Conservation (phyloP, 768 basidiomycete genomes). For the Auricularia heimuer region DNA sequence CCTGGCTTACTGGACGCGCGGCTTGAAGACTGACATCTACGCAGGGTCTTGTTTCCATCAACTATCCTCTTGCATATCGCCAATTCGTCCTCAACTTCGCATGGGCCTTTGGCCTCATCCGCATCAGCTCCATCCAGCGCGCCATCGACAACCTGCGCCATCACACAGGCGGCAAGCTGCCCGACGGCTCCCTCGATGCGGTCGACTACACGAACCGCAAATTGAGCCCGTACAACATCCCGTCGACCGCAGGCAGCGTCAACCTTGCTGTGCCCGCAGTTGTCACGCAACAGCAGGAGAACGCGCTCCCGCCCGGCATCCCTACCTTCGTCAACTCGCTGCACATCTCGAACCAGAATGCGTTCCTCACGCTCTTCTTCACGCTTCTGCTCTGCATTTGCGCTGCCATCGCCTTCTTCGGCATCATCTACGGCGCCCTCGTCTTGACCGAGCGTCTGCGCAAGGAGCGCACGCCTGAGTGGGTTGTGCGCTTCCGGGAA, state of each 20-base stretch:
- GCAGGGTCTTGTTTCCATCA: constrained; percentile 57
- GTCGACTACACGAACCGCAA: constrained; percentile 73
- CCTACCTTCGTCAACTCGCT: constrained; percentile 73
- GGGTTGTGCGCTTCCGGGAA: not conserved
- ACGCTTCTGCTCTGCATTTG: constrained; percentile 57
- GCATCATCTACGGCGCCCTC: constrained; percentile 39
- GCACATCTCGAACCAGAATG: constrained; percentile 75
- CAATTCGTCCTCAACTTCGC: constrained; percentile 79
- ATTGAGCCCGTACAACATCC: constrained; percentile 64
- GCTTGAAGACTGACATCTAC: not conserved
- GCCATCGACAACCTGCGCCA: constrained; percentile 78
- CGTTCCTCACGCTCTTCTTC: constrained; percentile 84
- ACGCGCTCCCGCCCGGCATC: constrained; percentile 68
- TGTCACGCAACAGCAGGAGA: constrained; percentile 51
- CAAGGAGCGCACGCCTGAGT: not conserved
- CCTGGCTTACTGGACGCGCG: not conserved
- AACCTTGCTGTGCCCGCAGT: constrained; percentile 17
- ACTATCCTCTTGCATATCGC: constrained; percentile 79
- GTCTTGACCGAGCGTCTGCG: constrained; percentile 14
- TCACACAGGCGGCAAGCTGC: constrained; percentile 67
- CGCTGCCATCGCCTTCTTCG: constrained; percentile 43
- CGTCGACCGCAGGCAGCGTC: constrained; percentile 12
- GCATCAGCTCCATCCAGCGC: constrained; percentile 47
- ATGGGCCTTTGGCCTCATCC: constrained; percentile 76
- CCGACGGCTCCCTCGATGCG: constrained; percentile 48